A percentile compares a stretch with the other conserved stretches of the same genome.
phyloP scores from a whole-genome alignment of 2,329 filamentous ascomycete genomes.

The Aspergillus chevalieri region DNA sequence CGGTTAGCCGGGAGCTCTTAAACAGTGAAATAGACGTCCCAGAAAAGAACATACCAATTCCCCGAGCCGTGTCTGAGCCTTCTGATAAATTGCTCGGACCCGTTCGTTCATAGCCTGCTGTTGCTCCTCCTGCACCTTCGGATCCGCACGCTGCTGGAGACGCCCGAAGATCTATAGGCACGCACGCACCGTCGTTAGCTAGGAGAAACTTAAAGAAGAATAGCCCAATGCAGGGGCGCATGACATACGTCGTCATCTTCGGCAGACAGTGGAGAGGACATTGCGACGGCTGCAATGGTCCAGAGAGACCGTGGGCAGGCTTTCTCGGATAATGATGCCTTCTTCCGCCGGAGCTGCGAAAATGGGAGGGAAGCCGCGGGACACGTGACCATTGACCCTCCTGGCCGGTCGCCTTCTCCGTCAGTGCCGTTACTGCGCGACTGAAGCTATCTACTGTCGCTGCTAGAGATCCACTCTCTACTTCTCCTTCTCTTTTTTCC shows the following conservation, averaged over 20 bases:
- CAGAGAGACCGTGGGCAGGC: constrained; percentile 9
- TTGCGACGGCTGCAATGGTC: constrained; percentile 34
- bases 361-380: constrained; percentile 9
- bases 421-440: background rate
- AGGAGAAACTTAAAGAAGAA: background rate
- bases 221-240: background rate
- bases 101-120: constrained; percentile 56
- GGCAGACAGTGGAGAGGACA: constrained; percentile 38
- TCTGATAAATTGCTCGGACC: constrained; percentile 53
- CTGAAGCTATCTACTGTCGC: background rate
- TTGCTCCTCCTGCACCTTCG: constrained; percentile 53
- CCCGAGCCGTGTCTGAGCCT: constrained; percentile 57
- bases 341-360: constrained; percentile 13
- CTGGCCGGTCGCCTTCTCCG: constrained; percentile 4
- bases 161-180: constrained; percentile 28
- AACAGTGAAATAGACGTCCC: background rate
- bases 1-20: constrained; percentile 9
- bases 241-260: constrained; percentile 37
- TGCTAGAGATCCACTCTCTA: background rate
- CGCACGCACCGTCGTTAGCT: constrained; percentile 5
- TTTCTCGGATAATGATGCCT: constrained; percentile 9
- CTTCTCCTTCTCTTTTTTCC: background rate
- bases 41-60: constrained; percentile 52
- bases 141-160: constrained; percentile 49
- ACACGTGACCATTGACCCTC: constrained; percentile 16